Evolutionary conservation across 129 eudicot species (phyloP), one percentile per base, ranked within the genome.

Genomic region (Oenanthe sinensis): DNA sequence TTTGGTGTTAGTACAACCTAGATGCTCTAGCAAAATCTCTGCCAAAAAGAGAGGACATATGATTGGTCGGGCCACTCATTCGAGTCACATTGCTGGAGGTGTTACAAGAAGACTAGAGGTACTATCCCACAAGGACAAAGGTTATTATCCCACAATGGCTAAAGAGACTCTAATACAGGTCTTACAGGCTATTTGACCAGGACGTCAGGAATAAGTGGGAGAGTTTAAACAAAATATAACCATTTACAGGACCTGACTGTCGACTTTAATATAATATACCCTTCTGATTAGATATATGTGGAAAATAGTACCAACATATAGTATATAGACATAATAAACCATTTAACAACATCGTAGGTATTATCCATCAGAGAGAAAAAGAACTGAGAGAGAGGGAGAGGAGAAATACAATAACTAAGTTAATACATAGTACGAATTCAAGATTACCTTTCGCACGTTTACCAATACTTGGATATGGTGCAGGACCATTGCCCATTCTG

Each of bases 401-500:
- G 15, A 8, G 4, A 60, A n/a, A 60, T 60, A 68, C 44, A 33
- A 37, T 14, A 4, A 68, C 19, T 14, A 1, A 13, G 9, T 13
- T 13, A 14, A 68, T 4, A 33, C 20, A 37, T 1, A 13, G 36
- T 6, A 40, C 24, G 36, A 55, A 55, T 55, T 15, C 14, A 52
- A 65, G 36, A 71, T 17, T 85, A 85, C 98, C 98, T 89, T 84
- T 93, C 19, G 95, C 97, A 47, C 92, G 91, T 80, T 80, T 89
- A 83, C 98, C 98, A 63, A 93, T 87, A 70, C 89, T 91, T 62
- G 92, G 77, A 86, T 86, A 93, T 20, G 92, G 95, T 76, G 95
- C 87, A 17, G 98, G 98, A 85, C 91, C 87, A 52, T 73, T 87
- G 77, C 84, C 91, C 97, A 89, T 91, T n/a, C 54, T 70, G 72